Evolutionary conservation across 2,329 filamentous ascomycete species (phyloP).

Genomic region (Laburnicola sp.): DNA sequence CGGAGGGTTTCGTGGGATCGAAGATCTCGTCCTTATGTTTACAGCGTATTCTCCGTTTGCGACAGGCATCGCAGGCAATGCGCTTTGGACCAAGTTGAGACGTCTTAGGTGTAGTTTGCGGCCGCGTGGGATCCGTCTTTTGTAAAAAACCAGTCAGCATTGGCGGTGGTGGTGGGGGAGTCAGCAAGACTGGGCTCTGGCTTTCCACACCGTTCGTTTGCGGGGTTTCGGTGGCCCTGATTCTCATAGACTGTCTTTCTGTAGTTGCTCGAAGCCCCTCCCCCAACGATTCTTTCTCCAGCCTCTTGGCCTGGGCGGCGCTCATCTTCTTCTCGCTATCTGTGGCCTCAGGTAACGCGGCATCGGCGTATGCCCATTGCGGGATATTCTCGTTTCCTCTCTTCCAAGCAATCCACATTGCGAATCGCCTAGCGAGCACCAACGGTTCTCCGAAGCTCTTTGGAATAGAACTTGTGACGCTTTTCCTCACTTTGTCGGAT

Average conservation of each 20-base stretch:
- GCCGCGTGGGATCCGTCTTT: constrained; percentile 40
- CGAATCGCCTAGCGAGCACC: constrained; percentile 62
- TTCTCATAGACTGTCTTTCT: constrained; percentile 47
- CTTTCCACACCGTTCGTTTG: constrained; percentile 18
- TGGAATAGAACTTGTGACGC: constrained; percentile 65
- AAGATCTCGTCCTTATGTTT: constrained; percentile 63
- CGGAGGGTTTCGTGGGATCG: constrained; percentile 32
- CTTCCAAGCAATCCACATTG: constrained; percentile 69
- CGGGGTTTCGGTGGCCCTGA: constrained; percentile 29
- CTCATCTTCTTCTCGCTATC: constrained; percentile 58
- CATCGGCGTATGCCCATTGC: constrained; percentile 63
- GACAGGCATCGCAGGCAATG: constrained; percentile 65
- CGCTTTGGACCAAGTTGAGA: constrained; percentile 63
- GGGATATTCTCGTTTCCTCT: constrained; percentile 65
- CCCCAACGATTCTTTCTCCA: constrained; percentile 56
- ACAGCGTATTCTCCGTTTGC: constrained; percentile 64
- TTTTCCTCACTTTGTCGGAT: constrained; percentile 60
- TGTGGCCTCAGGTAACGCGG: constrained; percentile 51
- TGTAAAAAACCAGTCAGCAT: constrained; percentile 41
- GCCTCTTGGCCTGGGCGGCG: constrained; percentile 57
- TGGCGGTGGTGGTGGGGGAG: constrained; percentile 29
- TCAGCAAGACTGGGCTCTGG: constrained; percentile 9
- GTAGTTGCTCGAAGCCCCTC: constrained; percentile 50
- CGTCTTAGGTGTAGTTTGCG: constrained; percentile 57
- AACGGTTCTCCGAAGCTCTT: constrained; percentile 64